A percentile compares a stretch with the other conserved stretches of the same genome.
phyloP scores from a whole-genome alignment of 2,329 filamentous ascomycete species.

The Fusarium chlamydosporum region DNA sequence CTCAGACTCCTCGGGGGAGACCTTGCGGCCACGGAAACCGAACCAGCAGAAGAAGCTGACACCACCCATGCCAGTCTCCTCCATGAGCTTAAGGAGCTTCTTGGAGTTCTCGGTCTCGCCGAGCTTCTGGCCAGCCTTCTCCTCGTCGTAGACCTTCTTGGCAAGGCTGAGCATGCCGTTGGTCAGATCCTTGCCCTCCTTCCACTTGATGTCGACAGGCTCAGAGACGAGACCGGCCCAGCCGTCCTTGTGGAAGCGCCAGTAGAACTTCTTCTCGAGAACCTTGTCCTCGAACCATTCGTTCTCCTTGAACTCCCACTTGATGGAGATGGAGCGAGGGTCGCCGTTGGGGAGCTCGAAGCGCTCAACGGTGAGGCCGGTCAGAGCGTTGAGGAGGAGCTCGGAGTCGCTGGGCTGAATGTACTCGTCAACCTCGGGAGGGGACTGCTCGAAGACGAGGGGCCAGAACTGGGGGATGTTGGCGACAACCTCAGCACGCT shows the following conservation, averaged over 20 bases:
- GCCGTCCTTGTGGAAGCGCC: constrained; percentile 76
- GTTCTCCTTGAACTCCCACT: constrained; percentile 84
- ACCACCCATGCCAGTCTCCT: constrained; percentile 72
- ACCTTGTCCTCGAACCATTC: constrained; percentile 83
- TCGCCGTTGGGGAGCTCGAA: constrained; percentile 85
- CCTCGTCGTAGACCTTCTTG: constrained; percentile 75
- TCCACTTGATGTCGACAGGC: constrained; percentile 91
- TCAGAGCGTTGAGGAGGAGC: constrained; percentile 77
- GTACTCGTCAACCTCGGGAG: constrained; percentile 87
- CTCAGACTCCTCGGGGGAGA: constrained; percentile 80
- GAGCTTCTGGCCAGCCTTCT: constrained; percentile 61
- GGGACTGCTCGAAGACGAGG: constrained; percentile 90
- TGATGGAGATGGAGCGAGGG: constrained; percentile 83
- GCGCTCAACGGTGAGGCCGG: constrained; percentile 78
- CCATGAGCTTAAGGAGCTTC: constrained; percentile 68
- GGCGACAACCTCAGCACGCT: constrained; percentile 77
- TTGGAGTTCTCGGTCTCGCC: constrained; percentile 64
- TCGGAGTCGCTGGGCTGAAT: constrained; percentile 85
- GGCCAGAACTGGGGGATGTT: constrained; percentile 93
- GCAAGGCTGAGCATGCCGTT: constrained; percentile 82
- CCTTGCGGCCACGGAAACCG: constrained; percentile 78
- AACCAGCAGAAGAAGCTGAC: constrained; percentile 93
- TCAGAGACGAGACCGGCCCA: constrained; percentile 87
- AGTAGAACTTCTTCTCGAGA: constrained; percentile 94
- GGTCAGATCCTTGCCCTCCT: constrained; percentile 83